Conservation (phyloP, 106 monocot genomes). For the Ottelia alismoides region DNA sequence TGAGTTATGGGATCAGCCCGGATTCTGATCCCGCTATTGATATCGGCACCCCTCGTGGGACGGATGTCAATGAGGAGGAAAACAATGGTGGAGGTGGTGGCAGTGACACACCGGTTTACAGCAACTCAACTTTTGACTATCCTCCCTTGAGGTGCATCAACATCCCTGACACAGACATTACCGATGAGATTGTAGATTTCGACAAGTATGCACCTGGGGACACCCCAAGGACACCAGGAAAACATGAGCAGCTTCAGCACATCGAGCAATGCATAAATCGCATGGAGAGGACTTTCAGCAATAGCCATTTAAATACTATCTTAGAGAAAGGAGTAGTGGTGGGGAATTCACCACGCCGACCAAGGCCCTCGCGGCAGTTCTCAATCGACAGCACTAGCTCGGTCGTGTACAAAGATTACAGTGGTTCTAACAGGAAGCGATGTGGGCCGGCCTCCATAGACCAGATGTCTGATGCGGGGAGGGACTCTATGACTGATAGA, state of each 20-base stretch:
- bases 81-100: not conserved
- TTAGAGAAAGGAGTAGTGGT: constrained; percentile 13
- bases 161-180: not conserved
- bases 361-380: constrained; percentile 4
- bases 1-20: too few relatives aligned
- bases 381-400: constrained; percentile 8
- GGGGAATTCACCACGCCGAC: constrained; percentile 2
- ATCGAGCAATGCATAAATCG: constrained; percentile 14
- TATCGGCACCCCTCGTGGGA: too few relatives aligned
- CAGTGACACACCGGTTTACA: not conserved
- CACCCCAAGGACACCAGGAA: constrained; percentile 1
- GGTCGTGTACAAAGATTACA: not conserved
- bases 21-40: too few relatives aligned
- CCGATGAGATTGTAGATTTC: constrained; percentile 4
- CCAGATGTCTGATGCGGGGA: not conserved
- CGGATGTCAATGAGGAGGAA: constrained; percentile 1
- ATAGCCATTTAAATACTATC: not conserved
- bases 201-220: constrained; percentile 14
- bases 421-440: not conserved
- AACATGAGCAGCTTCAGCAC: constrained; percentile 3
- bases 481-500: constrained; percentile 16
- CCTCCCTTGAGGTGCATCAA: constrained; percentile 33
- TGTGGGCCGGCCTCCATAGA: constrained; percentile 4
- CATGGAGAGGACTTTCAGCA: constrained; percentile 14
- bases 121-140: constrained; percentile 9